These are phyloP conservation scores for Boletus fagicola DNA, from an alignment of 768 basidiomycete species.

Conservation along the genomic window DNA sequence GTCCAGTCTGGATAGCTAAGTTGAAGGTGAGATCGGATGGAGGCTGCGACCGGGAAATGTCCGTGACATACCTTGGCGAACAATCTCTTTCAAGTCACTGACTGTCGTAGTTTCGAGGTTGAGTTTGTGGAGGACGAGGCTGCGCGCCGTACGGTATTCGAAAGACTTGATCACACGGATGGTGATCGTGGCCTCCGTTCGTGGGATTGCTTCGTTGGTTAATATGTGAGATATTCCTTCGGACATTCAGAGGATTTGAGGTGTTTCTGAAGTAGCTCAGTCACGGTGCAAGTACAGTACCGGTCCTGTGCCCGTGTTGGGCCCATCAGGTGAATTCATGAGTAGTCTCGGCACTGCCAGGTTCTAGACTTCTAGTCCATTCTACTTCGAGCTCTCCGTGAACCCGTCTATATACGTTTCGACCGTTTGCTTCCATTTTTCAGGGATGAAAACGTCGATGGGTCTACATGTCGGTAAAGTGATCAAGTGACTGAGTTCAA, in stretches of 20 bases:
- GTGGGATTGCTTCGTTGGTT: conserved; percentile 65
- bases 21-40: conserved; percentile 8
- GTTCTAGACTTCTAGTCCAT: not conserved
- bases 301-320: not conserved
- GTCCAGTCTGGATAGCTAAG: conserved; percentile 66
- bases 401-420: not conserved
- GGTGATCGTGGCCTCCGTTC: conserved; percentile 80
- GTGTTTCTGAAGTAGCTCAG: not conserved
- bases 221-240: conserved; percentile 43
- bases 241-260: conserved; percentile 25
- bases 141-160: conserved; percentile 85
- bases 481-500: not conserved
- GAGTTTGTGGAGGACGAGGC: conserved; percentile 77
- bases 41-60: not conserved
- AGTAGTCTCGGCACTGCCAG: not conserved
- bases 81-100: conserved; percentile 70
- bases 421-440: not conserved
- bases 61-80: conserved; percentile 54
- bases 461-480: not conserved
- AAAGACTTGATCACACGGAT: conserved; percentile 95
- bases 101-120: conserved; percentile 82
- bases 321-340: not conserved
- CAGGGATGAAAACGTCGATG: not conserved
- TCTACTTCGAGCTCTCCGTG: not conserved
- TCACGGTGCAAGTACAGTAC: not conserved